Base-by-base conservation (phyloP, 306 rosid genomes). In the Vicia faba region DNA sequence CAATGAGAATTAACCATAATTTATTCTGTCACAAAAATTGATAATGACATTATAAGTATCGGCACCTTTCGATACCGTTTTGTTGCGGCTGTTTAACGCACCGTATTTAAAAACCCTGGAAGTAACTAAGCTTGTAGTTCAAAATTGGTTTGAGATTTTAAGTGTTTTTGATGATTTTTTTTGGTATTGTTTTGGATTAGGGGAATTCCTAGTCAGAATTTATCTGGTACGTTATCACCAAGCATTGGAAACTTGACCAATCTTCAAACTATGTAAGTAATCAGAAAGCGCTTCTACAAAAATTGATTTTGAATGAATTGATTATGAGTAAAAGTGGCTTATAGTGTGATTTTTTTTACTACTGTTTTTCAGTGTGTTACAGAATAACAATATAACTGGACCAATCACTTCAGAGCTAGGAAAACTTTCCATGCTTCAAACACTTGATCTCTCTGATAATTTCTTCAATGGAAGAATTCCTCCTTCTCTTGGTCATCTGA, bases 201-300 rank as follows among this genome's bases (percentile, higher is more conserved):
- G 68, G 98, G 98, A 7, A 86, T 87, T 76, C 98, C 98, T 11
- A 92, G 98, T 82, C 98, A 92, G 74, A 88, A 73, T 81, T 71
- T 92, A 64, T 84, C 96, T 59, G 98, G 98, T 46, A 84, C 88
- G 63, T 81, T 92, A 51, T 88, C 96, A 45, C 80, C 90, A 72
- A 93, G 96, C 83, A 84, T 93, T 50, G 98, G 98, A 71, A 93
- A 93, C 82, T 80, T 93, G 51, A 88, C 96, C 26, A 86, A 93
- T 81, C 98, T 89, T 74, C 95, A 88, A 75, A 83, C 80, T 80
- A 87, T 93, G 98, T 93, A 80, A 84, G 98, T 78, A 35, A 23
- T 73, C 15, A 64, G 16, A 73, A 16, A 48, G 4, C 31, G 57
- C 56, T 11, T 11, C 4, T 29, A 19, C 3, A 2, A 18, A 19